These are phyloP conservation scores for Phytopythium chamaehyphon DNA, from an alignment of 352 stramenopile species.

Conservation along the genomic window DNA sequence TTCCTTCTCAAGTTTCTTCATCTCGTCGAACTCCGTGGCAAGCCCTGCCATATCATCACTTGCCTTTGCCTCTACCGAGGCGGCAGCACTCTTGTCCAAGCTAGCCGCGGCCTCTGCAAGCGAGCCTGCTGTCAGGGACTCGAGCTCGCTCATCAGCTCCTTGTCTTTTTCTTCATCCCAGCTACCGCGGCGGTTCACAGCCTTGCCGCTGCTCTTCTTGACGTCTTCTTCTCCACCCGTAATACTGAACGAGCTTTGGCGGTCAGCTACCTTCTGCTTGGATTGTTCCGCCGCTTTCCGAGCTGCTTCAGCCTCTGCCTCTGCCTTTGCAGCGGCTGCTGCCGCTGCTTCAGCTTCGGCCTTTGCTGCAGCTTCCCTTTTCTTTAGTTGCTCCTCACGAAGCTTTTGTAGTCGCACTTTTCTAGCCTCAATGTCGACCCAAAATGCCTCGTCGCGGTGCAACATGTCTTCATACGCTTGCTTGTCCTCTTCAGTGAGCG, in stretches of 20 bases:
- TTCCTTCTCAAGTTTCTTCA: conserved; percentile 82
- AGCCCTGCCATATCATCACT: conserved; percentile 36
- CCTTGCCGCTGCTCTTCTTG: conserved; percentile 21
- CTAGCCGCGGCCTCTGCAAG: conserved; percentile 38
- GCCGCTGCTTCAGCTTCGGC: conserved; percentile 31
- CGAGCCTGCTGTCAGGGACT: conserved; percentile 64
- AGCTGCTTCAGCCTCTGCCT: conserved; percentile 24
- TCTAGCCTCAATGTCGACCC: conserved; percentile 77
- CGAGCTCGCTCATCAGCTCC: conserved; percentile 81
- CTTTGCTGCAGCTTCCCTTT: conserved; percentile 58
- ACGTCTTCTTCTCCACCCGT: conserved; percentile 56
- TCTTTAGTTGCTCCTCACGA: conserved; percentile 65
- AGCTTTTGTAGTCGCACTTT: conserved; percentile 71
- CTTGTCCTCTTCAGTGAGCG: conserved; percentile 73
- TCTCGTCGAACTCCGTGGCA: conserved; percentile 73
- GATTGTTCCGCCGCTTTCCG: conserved; percentile 33
- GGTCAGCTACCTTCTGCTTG: conserved; percentile 26
- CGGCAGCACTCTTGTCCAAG: conserved; percentile 25
- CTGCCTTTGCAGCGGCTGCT: conserved; percentile 29
- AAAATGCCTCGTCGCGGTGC: conserved; percentile 82
- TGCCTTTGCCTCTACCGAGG: too few relatives aligned
- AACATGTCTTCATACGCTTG: conserved; percentile 88
- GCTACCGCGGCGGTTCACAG: conserved; percentile 58
- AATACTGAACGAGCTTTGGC: conserved; percentile 75
- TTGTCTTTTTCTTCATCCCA: conserved; percentile 87